Conservation (phyloP, 1,139 yeast species). For the Kodamaea arcana region DNA sequence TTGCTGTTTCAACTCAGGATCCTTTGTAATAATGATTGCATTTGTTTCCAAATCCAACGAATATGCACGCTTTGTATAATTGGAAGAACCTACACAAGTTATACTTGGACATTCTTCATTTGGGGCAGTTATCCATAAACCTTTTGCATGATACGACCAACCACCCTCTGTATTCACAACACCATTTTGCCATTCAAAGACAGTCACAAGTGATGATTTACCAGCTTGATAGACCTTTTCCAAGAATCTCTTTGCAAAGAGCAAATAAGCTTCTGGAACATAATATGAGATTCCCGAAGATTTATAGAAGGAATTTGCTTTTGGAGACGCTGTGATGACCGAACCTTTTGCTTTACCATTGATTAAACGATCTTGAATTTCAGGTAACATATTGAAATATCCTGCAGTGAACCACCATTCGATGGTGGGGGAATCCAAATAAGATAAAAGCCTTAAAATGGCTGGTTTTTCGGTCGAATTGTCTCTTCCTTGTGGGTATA, state of each 20-base stretch:
- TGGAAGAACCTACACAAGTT: slow-evolving; percentile 87
- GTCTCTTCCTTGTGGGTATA: slow-evolving; percentile 54
- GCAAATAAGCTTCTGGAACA: slow-evolving; percentile 83
- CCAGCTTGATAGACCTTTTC: slow-evolving; percentile 46
- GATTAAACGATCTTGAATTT: slow-evolving; percentile 59
- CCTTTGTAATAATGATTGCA: slow-evolving; percentile 72
- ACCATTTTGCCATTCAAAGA: slow-evolving; percentile 87
- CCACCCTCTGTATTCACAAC: slow-evolving; percentile 76
- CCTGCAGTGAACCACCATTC: slow-evolving; percentile 95
- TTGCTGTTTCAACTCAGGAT: slow-evolving; percentile 49
- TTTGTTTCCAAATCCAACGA: slow-evolving; percentile 84
- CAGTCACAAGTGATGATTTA: slow-evolving; percentile 44
- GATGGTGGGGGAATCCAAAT: slow-evolving; percentile 50
- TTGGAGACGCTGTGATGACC: slow-evolving; percentile 86
- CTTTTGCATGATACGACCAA: slow-evolving; percentile 99
- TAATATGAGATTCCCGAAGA: slow-evolving; percentile 79
- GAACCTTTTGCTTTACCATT: slow-evolving; percentile 59
- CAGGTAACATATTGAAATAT: slow-evolving; percentile 86
- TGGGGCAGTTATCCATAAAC: slow-evolving; percentile 78
- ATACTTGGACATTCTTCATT: slow-evolving; percentile 57
- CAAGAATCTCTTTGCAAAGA: slow-evolving; percentile 69
- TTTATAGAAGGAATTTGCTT: slow-evolving; percentile 88
- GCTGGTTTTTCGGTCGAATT: slow-evolving; percentile 78
- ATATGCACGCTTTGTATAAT: slow-evolving; percentile 88
- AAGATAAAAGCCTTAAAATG: slow-evolving; percentile 56